Conservation (phyloP, 2,329 filamentous ascomycete genomes). For the Colletotrichum musae region DNA sequence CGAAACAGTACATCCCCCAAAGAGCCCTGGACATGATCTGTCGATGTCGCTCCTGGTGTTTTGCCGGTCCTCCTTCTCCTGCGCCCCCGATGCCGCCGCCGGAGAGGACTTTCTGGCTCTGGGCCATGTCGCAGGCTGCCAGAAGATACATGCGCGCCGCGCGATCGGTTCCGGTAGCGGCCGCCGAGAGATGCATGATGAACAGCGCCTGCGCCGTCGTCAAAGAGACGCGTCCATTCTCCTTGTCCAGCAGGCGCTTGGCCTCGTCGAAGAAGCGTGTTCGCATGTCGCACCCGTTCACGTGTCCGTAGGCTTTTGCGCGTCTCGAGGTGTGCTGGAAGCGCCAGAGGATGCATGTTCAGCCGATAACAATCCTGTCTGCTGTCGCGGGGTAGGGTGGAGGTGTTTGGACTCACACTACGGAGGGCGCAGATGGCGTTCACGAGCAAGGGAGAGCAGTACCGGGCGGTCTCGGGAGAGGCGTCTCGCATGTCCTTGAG, state of each 20-base stretch:
- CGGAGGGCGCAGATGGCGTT: slow-evolving; percentile 11
- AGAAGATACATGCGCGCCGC: slow-evolving; percentile 43
- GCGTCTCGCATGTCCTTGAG: not conserved
- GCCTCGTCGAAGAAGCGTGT: slow-evolving; percentile 44
- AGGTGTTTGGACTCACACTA: not conserved
- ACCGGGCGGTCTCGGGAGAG: not conserved
- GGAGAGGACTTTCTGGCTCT: slow-evolving; percentile 6
- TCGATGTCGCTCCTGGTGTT: too few species aligned
- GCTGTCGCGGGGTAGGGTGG: not conserved
- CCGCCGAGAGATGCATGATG: slow-evolving; percentile 41
- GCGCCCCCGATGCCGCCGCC: not conserved
- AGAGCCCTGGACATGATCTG: slow-evolving; percentile 29
- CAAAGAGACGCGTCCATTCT: slow-evolving; percentile 42
- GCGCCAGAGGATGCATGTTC: not conserved
- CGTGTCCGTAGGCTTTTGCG: slow-evolving; percentile 40
- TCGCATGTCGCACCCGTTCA: slow-evolving; percentile 40
- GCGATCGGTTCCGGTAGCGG: slow-evolving; percentile 39
- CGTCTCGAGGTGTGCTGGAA: slow-evolving; percentile 43
- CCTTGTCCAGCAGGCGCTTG: slow-evolving; percentile 44
- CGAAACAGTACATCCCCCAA: slow-evolving; percentile 43
- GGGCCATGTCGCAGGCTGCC: slow-evolving; percentile 44
- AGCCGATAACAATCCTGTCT: not conserved
- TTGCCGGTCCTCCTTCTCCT: not conserved
- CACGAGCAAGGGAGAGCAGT: not conserved
- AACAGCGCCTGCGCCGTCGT: slow-evolving; percentile 45